These are phyloP conservation scores for Pseudogymnoascus pannorum DNA, from an alignment of 2,329 filamentous ascomycete species.

Conservation along the genomic window DNA sequence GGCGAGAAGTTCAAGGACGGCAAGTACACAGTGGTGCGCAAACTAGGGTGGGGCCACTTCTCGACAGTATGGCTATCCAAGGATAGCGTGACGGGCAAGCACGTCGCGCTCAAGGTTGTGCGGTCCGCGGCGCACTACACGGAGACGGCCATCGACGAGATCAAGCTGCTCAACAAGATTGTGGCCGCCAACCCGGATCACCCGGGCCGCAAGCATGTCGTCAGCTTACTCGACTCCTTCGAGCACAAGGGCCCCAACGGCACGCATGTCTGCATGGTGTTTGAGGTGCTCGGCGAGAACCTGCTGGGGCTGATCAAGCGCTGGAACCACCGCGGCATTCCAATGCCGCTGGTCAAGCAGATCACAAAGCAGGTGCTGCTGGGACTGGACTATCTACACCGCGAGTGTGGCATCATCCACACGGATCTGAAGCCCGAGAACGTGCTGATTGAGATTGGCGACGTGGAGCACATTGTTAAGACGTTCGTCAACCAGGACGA, in stretches of 20 bases:
- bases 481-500: slow-evolving; percentile 80
- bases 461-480: slow-evolving; percentile 97
- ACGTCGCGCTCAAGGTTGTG: slow-evolving; percentile 96
- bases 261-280: slow-evolving; percentile 97
- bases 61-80: slow-evolving; percentile 86
- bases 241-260: slow-evolving; percentile 97
- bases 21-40: slow-evolving; percentile 91
- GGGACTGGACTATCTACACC: slow-evolving; percentile 90
- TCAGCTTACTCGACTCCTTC: slow-evolving; percentile 92
- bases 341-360: slow-evolving; percentile 93
- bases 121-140: slow-evolving; percentile 97
- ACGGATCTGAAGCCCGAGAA: slow-evolving; percentile 97
- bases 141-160: slow-evolving; percentile 97
- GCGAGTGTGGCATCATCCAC: slow-evolving; percentile 98
- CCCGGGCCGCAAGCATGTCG: slow-evolving; percentile 88
- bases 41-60: slow-evolving; percentile 97
- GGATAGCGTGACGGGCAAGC: slow-evolving; percentile 83
- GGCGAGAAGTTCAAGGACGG: slow-evolving; percentile 97
- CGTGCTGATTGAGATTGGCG: slow-evolving; percentile 95
- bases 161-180: slow-evolving; percentile 95
- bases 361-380: slow-evolving; percentile 97
- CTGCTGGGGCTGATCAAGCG: slow-evolving; percentile 91
- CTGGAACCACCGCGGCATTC: slow-evolving; percentile 96
- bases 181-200: slow-evolving; percentile 92
- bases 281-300: slow-evolving; percentile 95